phyloP scores from a whole-genome alignment of 129 eudicot genomes.

The Helianthus annuus region HanXRQr2.0-SUNRISE NC_035435.2:39070108-39070607 shows the following conservation, averaged over 20 bases:
- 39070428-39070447: conserved; percentile 54
- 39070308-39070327: conserved; percentile 14
- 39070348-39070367: not conserved
- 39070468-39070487: conserved; percentile 50
- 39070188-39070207: conserved; percentile 70
- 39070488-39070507: conserved; percentile 44
- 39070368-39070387: conserved; percentile 7
- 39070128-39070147: conserved; percentile 9
- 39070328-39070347: conserved; percentile 1
- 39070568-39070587: not conserved
- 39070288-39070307: conserved; percentile 31
- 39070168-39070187: conserved; percentile 66
- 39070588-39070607: too few species aligned
- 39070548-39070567: conserved; percentile 36
- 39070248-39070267: conserved; percentile 74
- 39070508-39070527: conserved; percentile 53
- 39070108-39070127: conserved; percentile 35
- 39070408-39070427: conserved; percentile 29
- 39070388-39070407: conserved; percentile 26
- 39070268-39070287: conserved; percentile 48
- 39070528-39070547: conserved; percentile 46
- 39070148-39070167: conserved; percentile 47
- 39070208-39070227: conserved; percentile 67
- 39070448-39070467: conserved; percentile 18
- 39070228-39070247: conserved; percentile 75